These are phyloP conservation scores for Triticum turgidum DNA, from an alignment of 176 grass and related monocot species.

Conservation along the genomic window DNA sequence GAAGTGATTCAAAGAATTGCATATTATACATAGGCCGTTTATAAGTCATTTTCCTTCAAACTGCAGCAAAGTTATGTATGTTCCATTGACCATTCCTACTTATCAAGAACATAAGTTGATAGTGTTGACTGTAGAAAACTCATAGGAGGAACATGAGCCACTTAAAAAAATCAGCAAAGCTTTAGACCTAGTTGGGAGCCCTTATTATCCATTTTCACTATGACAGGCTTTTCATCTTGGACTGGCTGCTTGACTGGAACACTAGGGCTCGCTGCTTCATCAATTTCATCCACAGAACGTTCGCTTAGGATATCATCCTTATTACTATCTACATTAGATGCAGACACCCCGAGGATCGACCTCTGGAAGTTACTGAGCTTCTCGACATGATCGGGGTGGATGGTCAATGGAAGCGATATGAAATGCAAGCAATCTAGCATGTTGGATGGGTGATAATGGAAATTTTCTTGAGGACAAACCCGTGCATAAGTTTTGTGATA, in stretches of 20 bases:
- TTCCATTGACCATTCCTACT: background rate
- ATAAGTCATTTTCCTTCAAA: background rate
- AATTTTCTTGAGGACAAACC: too few relatives aligned
- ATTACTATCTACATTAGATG: constrained; percentile 40
- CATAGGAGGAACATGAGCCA: constrained; percentile 8
- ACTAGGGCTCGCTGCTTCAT: constrained; percentile 33
- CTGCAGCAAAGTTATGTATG: background rate
- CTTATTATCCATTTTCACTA: constrained; percentile 41
- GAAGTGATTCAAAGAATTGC: background rate
- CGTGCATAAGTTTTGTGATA: too few relatives aligned
- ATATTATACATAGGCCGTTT: background rate
- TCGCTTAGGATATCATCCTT: constrained; percentile 40
- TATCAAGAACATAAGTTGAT: background rate
- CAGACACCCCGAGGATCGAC: constrained; percentile 53
- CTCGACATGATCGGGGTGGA: constrained; percentile 67
- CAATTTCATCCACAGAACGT: constrained; percentile 45
- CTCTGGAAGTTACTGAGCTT: constrained; percentile 74
- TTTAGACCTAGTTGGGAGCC: constrained; percentile 29
- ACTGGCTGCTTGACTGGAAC: constrained; percentile 42
- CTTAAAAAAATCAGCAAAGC: constrained; percentile 2
- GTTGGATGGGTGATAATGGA: too few relatives aligned
- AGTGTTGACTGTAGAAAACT: background rate
- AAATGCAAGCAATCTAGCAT: constrained; percentile 86
- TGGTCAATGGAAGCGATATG: constrained; percentile 85
- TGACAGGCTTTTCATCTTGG: constrained; percentile 39